These are phyloP conservation scores for Spatholobus suberectus DNA, from an alignment of 306 rosid genomes.

Conservation along the genomic window DNA sequence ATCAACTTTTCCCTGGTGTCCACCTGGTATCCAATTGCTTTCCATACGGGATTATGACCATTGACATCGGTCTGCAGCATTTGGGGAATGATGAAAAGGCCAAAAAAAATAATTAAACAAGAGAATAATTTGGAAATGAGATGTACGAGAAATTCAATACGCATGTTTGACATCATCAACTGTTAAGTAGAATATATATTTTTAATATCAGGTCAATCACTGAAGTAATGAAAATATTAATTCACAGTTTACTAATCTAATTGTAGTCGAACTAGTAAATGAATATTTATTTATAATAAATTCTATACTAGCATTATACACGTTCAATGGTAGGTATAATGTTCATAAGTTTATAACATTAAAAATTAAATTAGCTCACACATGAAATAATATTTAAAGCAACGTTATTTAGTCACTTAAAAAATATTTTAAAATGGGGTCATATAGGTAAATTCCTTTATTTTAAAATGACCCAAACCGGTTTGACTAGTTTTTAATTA, in stretches of 20 bases:
- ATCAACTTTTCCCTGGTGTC: constrained; percentile 57
- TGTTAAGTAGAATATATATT: neutral
- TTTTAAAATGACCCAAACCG: neutral
- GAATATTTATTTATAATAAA: neutral
- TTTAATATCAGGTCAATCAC: neutral
- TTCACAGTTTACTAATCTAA: neutral
- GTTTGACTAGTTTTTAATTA: neutral
- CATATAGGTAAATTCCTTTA: neutral
- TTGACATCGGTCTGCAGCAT: constrained; percentile 62
- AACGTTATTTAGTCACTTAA: neutral
- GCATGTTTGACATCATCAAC: neutral
- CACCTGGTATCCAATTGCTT: constrained; percentile 70
- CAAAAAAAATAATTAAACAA: neutral
- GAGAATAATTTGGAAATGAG: neutral
- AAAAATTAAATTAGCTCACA: neutral
- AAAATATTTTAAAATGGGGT: neutral
- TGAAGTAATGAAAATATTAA: neutral
- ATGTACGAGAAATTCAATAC: neutral
- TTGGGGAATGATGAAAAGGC: neutral
- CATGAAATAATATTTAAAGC: neutral
- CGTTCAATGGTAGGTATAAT: neutral
- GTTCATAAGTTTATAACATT: neutral
- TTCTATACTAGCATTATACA: neutral
- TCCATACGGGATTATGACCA: constrained; percentile 68
- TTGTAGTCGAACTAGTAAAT: neutral